These are phyloP conservation scores for Leptomonas pyrrhocoris DNA, from an alignment of 208 protist genomes.

Conservation along the genomic window DNA sequence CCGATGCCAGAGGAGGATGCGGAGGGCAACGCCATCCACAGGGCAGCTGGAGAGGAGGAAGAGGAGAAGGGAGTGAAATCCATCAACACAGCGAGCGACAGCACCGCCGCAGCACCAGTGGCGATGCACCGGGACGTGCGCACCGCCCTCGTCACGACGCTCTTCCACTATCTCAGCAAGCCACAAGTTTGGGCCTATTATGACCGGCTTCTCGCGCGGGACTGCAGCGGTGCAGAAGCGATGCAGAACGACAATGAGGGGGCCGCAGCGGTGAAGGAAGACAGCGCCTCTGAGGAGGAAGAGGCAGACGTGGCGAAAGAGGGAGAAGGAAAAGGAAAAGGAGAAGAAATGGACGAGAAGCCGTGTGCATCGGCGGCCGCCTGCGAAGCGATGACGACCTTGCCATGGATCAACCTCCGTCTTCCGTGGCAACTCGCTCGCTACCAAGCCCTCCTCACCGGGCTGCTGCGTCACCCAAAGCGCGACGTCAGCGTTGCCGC, in stretches of 20 bases:
- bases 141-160: constrained; percentile 17
- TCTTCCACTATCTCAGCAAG: constrained; percentile 28
- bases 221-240: constrained; percentile 1
- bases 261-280: neutral
- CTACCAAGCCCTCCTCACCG: constrained; percentile 22
- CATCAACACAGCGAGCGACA: neutral
- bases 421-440: constrained; percentile 21
- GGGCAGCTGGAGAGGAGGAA: neutral
- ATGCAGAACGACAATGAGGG: neutral
- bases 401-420: constrained; percentile 13
- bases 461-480: constrained; percentile 18
- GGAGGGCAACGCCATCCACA: neutral
- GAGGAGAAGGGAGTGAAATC: neutral
- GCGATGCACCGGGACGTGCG: constrained; percentile 35
- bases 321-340: neutral
- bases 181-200: constrained; percentile 32
- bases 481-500: constrained; percentile 12
- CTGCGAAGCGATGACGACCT: constrained; percentile 21
- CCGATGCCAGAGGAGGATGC: constrained; percentile 20
- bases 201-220: neutral
- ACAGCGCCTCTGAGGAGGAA: neutral
- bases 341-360: neutral
- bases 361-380: constrained; percentile 14
- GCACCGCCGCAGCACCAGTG: too few relatives aligned
- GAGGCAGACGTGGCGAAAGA: too few relatives aligned